Evolutionary conservation across 768 basidiomycete genomes (phyloP).

Genomic region (Heimioporus sp.): DNA sequence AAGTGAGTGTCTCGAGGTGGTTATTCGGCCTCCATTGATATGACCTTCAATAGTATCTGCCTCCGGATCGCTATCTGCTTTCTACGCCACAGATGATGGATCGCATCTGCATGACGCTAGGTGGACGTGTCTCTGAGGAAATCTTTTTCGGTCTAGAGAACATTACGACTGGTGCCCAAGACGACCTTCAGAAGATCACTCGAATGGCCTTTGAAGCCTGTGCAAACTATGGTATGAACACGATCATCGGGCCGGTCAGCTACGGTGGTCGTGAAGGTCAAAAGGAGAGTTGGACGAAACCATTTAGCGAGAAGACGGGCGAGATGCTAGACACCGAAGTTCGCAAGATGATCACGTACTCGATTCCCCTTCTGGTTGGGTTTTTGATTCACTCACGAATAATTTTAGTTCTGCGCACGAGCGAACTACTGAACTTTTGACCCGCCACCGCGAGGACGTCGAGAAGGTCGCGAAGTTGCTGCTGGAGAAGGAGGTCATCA

Average conservation of each 20-base stretch:
- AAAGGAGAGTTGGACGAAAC: conserved; percentile 91
- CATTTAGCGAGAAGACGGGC: conserved; percentile 96
- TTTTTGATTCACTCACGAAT: conserved; percentile 3
- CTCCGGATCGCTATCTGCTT: conserved; percentile 92
- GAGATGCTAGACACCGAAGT: conserved; percentile 91
- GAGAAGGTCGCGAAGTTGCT: conserved; percentile 91
- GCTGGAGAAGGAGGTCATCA: conserved; percentile 94
- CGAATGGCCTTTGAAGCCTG: conserved; percentile 96
- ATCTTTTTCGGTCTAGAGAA: conserved; percentile 92
- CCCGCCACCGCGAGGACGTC: conserved; percentile 78
- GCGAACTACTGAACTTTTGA: conserved; percentile 80
- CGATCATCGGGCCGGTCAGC: conserved; percentile 90
- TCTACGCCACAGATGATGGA: conserved; percentile 94
- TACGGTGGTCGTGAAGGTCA: conserved; percentile 88
- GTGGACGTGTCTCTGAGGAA: conserved; percentile 97
- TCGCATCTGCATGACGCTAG: conserved; percentile 97
- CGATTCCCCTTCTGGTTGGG: conserved; percentile 11
- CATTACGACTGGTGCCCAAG: conserved; percentile 97
- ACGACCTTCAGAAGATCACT: conserved; percentile 97
- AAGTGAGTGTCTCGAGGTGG: conserved; percentile 45
- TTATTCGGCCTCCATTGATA: conserved; percentile 8
- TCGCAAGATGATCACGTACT: conserved; percentile 89
- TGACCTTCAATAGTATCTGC: conserved; percentile 65
- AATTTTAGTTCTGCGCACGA: conserved; percentile 64
- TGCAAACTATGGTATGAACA: conserved; percentile 97